Conservation (phyloP, 2,329 filamentous ascomycete species). For the Dryadomyces quercivorus region DNA sequence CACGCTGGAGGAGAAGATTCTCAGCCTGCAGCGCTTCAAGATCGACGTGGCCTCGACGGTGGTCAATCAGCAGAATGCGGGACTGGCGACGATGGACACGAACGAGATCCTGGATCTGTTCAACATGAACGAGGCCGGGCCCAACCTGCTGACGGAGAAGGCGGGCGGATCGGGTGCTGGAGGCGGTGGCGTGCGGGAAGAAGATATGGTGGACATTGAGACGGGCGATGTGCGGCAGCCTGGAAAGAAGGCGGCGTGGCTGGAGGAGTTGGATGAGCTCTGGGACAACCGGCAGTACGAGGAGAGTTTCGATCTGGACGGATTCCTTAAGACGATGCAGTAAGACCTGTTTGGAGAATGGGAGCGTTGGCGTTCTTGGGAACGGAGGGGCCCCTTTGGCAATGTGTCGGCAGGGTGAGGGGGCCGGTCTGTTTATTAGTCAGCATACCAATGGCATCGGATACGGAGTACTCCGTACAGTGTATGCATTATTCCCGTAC, state of each 20-base stretch:
- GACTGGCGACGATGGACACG: constrained; percentile 90
- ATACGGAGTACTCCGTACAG: background rate
- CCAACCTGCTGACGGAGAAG: constrained; percentile 51
- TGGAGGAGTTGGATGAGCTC: constrained; percentile 88
- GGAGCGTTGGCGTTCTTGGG: background rate
- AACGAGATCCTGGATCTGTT: constrained; percentile 97
- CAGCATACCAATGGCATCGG: background rate
- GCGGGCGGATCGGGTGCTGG: constrained; percentile 25
- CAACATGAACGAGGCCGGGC: constrained; percentile 71
- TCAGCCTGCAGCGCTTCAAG: constrained; percentile 97
- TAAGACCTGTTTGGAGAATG: constrained; percentile 14
- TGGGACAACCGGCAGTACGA: constrained; percentile 98
- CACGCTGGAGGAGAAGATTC: constrained; percentile 95
- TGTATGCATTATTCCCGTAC: no score
- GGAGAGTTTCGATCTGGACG: constrained; percentile 93
- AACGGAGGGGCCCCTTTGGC: background rate
- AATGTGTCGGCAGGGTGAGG: background rate
- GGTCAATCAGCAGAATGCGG: constrained; percentile 97
- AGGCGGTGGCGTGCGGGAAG: constrained; percentile 49
- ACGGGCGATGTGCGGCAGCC: constrained; percentile 86
- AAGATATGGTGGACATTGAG: constrained; percentile 87
- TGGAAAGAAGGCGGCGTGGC: constrained; percentile 82
- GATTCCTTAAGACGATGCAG: constrained; percentile 91
- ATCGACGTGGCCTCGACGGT: constrained; percentile 97
- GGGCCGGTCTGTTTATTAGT: background rate